These are phyloP conservation scores for Phoma herbarum DNA, from an alignment of 2,329 filamentous ascomycete species.

Conservation along the genomic window DNA sequence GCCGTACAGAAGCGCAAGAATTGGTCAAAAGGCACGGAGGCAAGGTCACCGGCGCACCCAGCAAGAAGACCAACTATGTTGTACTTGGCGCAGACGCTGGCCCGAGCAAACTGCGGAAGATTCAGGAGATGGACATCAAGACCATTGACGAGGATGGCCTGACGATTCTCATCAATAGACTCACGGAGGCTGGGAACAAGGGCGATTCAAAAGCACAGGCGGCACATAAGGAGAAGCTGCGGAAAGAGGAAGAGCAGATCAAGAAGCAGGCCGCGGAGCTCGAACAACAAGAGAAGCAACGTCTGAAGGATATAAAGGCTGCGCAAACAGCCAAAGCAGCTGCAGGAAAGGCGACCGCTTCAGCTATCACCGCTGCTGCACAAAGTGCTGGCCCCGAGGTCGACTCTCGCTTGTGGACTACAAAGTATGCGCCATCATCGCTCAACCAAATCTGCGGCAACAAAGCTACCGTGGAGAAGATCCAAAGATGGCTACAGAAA, in stretches of 20 bases:
- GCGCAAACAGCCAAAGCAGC: constrained; percentile 31
- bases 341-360: constrained; percentile 50
- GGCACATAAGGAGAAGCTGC: constrained; percentile 83
- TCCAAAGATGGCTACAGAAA: constrained; percentile 84
- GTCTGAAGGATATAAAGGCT: constrained; percentile 61
- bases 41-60: constrained; percentile 85
- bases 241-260: constrained; percentile 84
- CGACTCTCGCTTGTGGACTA: constrained; percentile 75
- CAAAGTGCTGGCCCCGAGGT: constrained; percentile 33
- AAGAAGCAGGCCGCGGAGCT: constrained; percentile 83
- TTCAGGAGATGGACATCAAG: constrained; percentile 79
- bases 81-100: constrained; percentile 91
- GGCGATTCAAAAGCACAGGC: constrained; percentile 88
- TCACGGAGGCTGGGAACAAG: constrained; percentile 77
- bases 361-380: constrained; percentile 35
- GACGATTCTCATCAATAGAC: constrained; percentile 80
- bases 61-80: constrained; percentile 92
- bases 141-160: constrained; percentile 94
- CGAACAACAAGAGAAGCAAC: constrained; percentile 86
- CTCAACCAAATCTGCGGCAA: constrained; percentile 94
- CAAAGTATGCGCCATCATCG: constrained; percentile 89
- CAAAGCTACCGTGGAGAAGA: constrained; percentile 86
- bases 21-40: constrained; percentile 94
- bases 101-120: constrained; percentile 90
- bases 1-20: constrained; percentile 83